These are phyloP conservation scores for Pseudocercospora cruenta DNA, from an alignment of 2,329 filamentous ascomycete genomes.

Conservation along the genomic window DNA sequence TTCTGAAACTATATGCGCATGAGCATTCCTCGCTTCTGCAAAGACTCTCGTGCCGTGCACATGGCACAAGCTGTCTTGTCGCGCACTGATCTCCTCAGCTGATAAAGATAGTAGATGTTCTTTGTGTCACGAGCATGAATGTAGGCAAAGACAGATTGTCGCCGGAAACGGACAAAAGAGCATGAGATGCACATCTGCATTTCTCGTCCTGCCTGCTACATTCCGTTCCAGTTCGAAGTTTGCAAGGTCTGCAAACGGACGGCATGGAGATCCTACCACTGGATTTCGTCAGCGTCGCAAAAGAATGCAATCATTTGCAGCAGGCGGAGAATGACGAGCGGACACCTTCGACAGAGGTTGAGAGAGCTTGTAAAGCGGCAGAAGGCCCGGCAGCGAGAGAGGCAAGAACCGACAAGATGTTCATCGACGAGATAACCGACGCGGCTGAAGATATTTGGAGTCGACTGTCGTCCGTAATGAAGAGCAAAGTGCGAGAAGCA, in stretches of 20 bases:
- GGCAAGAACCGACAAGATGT: conserved; percentile 6
- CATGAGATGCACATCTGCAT: background rate
- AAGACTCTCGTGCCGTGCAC: background rate
- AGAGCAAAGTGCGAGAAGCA: conserved; percentile 33
- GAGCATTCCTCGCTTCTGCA: conserved; percentile 4
- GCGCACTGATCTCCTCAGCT: conserved; percentile 3
- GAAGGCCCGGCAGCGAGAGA: conserved; percentile 3
- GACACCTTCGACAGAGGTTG: conserved; percentile 9
- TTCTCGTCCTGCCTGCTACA: background rate
- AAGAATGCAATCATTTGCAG: conserved; percentile 3
- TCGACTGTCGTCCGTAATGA: conserved; percentile 28
- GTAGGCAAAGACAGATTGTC: background rate
- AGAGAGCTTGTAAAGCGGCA: conserved; percentile 4
- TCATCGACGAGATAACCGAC: conserved; percentile 27
- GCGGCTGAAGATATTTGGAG: conserved; percentile 22
- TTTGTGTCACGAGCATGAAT: background rate
- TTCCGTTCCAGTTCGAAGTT: background rate
- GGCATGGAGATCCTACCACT: conserved; percentile 18
- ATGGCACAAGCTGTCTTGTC: conserved; percentile 3
- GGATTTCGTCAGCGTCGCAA: conserved; percentile 32
- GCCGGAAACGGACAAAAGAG: conserved; percentile 7
- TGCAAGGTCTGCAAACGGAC: conserved; percentile 2
- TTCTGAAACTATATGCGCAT: background rate
- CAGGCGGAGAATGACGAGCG: background rate
- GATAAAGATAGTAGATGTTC: background rate